These are phyloP conservation scores for Penicillium riverlandense DNA, from an alignment of 495 filamentous ascomycete species.

Conservation along the genomic window DNA sequence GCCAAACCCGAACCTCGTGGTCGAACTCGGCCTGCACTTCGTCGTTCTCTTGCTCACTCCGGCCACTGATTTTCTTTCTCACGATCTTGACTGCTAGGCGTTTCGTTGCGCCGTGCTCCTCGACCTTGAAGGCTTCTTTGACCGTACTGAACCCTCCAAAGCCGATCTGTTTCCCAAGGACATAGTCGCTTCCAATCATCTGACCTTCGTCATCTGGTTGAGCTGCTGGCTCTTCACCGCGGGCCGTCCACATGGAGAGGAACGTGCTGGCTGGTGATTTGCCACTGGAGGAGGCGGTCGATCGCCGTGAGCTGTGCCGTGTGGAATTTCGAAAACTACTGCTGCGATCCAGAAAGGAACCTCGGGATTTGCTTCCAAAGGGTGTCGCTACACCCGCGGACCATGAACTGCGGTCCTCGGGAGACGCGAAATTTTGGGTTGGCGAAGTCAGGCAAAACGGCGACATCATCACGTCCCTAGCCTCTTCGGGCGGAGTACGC, in stretches of 20 bases:
- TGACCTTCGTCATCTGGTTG: slow-evolving; percentile 66
- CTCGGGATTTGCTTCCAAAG: slow-evolving; percentile 37
- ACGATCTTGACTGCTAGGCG: slow-evolving; percentile 67
- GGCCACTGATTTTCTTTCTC: slow-evolving; percentile 50
- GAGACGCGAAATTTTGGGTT: slow-evolving; percentile 33
- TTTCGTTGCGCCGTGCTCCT: slow-evolving; percentile 43
- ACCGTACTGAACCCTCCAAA: slow-evolving; percentile 66
- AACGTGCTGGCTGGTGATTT: slow-evolving; percentile 53
- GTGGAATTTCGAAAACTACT: slow-evolving; percentile 29
- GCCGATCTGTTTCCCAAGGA: slow-evolving; percentile 64
- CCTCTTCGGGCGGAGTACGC: slow-evolving; percentile 42
- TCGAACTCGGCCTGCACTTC: slow-evolving; percentile 66
- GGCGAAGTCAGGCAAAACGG: slow-evolving; percentile 44
- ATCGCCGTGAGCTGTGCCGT: slow-evolving; percentile 36
- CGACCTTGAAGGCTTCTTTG: slow-evolving; percentile 64
- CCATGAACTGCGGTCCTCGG: slow-evolving; percentile 45
- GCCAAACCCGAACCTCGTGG: slow-evolving; percentile 66
- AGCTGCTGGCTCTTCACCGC: slow-evolving; percentile 30
- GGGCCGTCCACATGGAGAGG: slow-evolving; percentile 48
- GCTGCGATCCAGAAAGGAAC: slow-evolving; percentile 34
- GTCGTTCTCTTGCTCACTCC: slow-evolving; percentile 58
- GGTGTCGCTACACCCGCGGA: slow-evolving; percentile 30
- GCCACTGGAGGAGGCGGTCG: slow-evolving; percentile 39
- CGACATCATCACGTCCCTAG: slow-evolving; percentile 44
- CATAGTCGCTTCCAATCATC: slow-evolving; percentile 64